Evolutionary conservation across 306 rosid species (phyloP).

Genomic region (Trifolium repens): DNA sequence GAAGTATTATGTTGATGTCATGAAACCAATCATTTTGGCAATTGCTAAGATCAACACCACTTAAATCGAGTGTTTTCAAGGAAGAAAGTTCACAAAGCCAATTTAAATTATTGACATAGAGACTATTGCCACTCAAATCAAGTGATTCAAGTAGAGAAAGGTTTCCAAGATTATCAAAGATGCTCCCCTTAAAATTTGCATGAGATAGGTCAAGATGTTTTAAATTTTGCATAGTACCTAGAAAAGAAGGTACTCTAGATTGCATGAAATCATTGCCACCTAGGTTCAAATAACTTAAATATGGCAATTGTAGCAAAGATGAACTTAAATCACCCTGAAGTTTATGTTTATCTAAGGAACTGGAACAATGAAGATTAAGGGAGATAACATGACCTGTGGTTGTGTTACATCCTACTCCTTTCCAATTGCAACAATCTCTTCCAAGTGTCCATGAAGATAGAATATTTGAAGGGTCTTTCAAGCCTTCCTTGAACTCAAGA

Average conservation of each 20-base stretch:
- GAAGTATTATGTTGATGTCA: conserved; percentile 4
- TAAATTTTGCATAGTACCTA: conserved; percentile 23
- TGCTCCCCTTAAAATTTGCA: conserved; percentile 16
- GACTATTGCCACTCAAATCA: conserved; percentile 17
- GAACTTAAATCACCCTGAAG: not conserved
- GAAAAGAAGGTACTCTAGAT: conserved; percentile 17
- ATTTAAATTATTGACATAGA: not conserved
- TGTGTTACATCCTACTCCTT: conserved; percentile 40
- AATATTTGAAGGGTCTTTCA: conserved; percentile 19
- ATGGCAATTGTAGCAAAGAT: conserved; percentile 35
- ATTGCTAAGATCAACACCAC: conserved; percentile 6
- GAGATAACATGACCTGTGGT: conserved; percentile 44
- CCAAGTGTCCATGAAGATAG: conserved; percentile 25
- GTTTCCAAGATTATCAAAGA: conserved; percentile 28
- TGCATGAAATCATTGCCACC: conserved; percentile 36
- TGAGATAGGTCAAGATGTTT: conserved; percentile 39
- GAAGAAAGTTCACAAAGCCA: conserved; percentile 37
- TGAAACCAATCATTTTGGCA: conserved; percentile 24
- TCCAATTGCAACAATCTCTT: conserved; percentile 41
- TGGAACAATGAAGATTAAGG: conserved; percentile 27
- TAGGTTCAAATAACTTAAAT: conserved; percentile 31
- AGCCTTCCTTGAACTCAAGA: conserved; percentile 29
- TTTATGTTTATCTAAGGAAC: not conserved
- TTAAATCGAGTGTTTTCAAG: conserved; percentile 33
- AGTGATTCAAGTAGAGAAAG: conserved; percentile 36